A percentile compares a stretch with the other conserved stretches of the same genome.
phyloP scores from a whole-genome alignment of 2,329 filamentous ascomycete species.

The Stagonosporopsis vannaccii region DNA sequence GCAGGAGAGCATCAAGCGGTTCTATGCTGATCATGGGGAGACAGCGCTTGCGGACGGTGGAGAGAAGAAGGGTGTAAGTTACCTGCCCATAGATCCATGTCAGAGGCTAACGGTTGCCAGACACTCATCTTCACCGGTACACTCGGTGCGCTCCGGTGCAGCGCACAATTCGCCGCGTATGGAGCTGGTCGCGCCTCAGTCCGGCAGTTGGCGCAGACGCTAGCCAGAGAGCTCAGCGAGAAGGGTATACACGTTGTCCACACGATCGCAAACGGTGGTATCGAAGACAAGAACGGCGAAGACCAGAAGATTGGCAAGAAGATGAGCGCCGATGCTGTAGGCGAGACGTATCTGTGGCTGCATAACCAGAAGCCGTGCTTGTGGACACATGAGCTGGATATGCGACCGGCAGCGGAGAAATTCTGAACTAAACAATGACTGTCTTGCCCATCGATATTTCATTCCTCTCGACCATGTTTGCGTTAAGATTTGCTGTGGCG shows the following conservation, averaged over 20 bases:
- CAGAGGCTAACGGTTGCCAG: constrained; percentile 5
- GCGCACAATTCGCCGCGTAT: constrained; percentile 62
- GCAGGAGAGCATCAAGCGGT: constrained; percentile 60
- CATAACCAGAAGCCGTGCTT: constrained; percentile 57
- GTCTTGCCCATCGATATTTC: not conserved
- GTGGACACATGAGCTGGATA: constrained; percentile 62
- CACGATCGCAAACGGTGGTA: constrained; percentile 64
- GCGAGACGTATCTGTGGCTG: constrained; percentile 63
- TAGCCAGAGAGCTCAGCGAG: constrained; percentile 65
- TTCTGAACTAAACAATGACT: constrained; percentile 43
- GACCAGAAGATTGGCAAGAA: constrained; percentile 60
- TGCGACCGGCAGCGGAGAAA: constrained; percentile 60
- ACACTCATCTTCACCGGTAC: constrained; percentile 66
- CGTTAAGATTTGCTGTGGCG: not conserved
- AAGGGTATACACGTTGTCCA: constrained; percentile 67
- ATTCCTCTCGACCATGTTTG: not conserved
- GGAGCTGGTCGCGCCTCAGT: constrained; percentile 62
- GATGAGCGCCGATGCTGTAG: constrained; percentile 66
- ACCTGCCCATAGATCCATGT: not conserved
- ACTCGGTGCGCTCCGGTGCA: constrained; percentile 61
- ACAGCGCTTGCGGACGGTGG: constrained; percentile 55
- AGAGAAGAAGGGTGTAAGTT: constrained; percentile 59
- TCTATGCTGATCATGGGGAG: constrained; percentile 62
- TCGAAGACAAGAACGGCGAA: constrained; percentile 60
- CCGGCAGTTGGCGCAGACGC: constrained; percentile 62